phyloP scores from a whole-genome alignment of 805 yeast genomes.

The Yamadazyma olivae region DNA sequence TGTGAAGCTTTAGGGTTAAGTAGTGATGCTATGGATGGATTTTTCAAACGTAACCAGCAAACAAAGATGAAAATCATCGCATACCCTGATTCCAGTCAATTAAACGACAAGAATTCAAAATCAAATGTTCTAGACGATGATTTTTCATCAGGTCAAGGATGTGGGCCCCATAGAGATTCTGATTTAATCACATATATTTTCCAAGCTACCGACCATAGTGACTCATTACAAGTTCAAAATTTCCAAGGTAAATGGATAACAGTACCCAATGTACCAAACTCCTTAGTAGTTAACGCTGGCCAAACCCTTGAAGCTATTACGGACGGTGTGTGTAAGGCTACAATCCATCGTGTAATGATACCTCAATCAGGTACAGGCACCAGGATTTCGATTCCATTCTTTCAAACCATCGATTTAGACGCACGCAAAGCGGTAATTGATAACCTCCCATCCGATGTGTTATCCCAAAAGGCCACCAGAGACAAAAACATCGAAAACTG shows the following conservation, averaged over 20 bases:
- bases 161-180: conserved; percentile 67
- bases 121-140: conserved; percentile 24
- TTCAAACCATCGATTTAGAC: conserved; percentile 45
- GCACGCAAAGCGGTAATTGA: conserved; percentile 26
- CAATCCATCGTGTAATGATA: conserved; percentile 52
- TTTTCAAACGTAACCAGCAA: conserved; percentile 51
- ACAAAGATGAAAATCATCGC: conserved; percentile 53
- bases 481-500: conserved; percentile 32
- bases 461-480: conserved; percentile 29
- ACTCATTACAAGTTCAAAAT: conserved; percentile 56
- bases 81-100: conserved; percentile 46
- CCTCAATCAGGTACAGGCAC: conserved; percentile 40
- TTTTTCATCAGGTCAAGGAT: conserved; percentile 43
- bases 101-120: conserved; percentile 15
- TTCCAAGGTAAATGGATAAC: conserved; percentile 56
- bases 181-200: conserved; percentile 59
- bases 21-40: conserved; percentile 41
- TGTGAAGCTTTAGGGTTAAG: conserved; percentile 55
- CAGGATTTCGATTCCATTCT: conserved; percentile 46
- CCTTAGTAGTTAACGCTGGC: conserved; percentile 57
- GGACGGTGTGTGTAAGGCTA: conserved; percentile 56
- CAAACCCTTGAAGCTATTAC: conserved; percentile 61
- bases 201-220: conserved; percentile 48
- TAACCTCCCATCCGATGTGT: conserved; percentile 25
- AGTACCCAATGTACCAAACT: conserved; percentile 46